phyloP scores from a whole-genome alignment of 2,329 filamentous ascomycete genomes.

The Gaeumannomyces sp. region DNA sequence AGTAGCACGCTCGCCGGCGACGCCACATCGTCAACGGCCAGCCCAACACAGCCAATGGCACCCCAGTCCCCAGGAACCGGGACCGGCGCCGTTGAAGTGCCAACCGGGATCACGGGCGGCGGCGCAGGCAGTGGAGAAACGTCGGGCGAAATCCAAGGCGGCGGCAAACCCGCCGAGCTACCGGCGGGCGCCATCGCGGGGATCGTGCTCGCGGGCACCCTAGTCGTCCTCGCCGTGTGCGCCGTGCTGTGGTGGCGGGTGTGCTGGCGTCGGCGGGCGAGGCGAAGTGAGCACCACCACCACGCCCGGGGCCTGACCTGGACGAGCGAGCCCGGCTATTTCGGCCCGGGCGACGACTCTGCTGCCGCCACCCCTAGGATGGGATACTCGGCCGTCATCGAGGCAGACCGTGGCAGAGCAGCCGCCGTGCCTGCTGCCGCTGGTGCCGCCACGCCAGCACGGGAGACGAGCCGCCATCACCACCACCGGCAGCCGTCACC shows the following conservation, averaged over 20 bases:
- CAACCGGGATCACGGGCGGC: too few relatives aligned
- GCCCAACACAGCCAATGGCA: neutral
- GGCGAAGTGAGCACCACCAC: too few relatives aligned
- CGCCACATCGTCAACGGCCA: neutral
- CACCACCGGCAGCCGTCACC: neutral
- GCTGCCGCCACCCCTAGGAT: neutral
- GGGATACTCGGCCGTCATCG: neutral
- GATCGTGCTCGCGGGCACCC: slow-evolving; percentile 21
- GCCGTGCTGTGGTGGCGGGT: slow-evolving; percentile 14
- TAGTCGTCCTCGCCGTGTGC: slow-evolving; percentile 20
- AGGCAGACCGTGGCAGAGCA: neutral
- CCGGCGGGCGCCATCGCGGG: slow-evolving; percentile 28
- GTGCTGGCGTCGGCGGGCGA: neutral
- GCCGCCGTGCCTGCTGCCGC: too few relatives aligned
- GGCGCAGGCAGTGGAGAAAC: neutral
- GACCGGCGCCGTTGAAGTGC: neutral
- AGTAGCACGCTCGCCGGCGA: neutral
- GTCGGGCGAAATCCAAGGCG: neutral
- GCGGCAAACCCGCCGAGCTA: slow-evolving; percentile 11
- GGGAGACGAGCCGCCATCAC: neutral
- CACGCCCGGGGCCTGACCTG: neutral
- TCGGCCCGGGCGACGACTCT: neutral
- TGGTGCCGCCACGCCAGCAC: too few relatives aligned
- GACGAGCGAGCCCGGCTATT: neutral
- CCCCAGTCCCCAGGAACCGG: neutral